phyloP scores from a whole-genome alignment of 441 rosid species.

The Manihot esculenta region DNA sequence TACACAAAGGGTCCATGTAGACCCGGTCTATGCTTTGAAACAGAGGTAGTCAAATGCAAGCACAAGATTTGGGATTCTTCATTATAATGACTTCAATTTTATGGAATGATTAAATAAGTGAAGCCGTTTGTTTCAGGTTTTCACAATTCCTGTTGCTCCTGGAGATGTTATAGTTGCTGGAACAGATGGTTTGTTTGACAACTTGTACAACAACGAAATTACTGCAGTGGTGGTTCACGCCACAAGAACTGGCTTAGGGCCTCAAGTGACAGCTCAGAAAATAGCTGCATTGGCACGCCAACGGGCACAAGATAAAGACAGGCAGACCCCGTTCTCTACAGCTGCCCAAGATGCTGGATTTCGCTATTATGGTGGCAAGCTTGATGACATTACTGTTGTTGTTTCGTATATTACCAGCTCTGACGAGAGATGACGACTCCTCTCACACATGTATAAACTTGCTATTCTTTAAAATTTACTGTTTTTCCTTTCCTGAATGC shows the following conservation, averaged over 20 bases:
- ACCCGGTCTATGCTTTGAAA: not conserved
- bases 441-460: not conserved
- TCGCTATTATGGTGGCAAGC: constrained; percentile 89
- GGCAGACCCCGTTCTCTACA: constrained; percentile 83
- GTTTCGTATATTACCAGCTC: constrained; percentile 67
- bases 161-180: constrained; percentile 93
- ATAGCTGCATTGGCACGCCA: constrained; percentile 85
- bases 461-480: not conserved
- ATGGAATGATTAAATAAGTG: not conserved
- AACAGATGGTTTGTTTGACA: constrained; percentile 91
- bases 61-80: not conserved
- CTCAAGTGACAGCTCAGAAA: constrained; percentile 77
- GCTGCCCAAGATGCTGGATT: constrained; percentile 96
- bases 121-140: constrained; percentile 48
- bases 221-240: constrained; percentile 76
- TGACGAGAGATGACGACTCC: constrained; percentile 17
- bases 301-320: constrained; percentile 65
- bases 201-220: constrained; percentile 79
- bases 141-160: constrained; percentile 59
- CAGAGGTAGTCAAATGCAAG: not conserved
- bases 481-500: not conserved
- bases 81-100: not conserved
- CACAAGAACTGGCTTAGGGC: constrained; percentile 63
- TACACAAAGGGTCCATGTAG: too few species aligned
- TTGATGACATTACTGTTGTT: constrained; percentile 94